Evolutionary conservation across 148 eudicot genomes (phyloP).

Genomic region (Talinum fruticosum): DNA sequence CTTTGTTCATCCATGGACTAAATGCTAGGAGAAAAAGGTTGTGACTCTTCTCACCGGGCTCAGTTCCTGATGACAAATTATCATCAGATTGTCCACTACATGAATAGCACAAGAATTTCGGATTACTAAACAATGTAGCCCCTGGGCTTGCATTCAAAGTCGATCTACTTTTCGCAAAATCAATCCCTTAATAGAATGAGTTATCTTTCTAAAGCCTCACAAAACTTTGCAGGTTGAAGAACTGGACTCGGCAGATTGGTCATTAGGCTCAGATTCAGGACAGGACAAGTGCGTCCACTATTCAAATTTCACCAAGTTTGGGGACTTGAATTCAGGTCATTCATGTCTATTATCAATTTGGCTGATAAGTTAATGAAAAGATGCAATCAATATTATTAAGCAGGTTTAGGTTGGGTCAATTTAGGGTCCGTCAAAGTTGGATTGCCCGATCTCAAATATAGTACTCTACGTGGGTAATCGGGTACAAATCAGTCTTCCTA

Average conservation of each 20-base stretch:
- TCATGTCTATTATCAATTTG: no score
- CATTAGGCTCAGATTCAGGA: not conserved
- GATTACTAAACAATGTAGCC: not conserved
- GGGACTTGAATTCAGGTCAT: not conserved
- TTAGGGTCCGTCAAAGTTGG: not conserved
- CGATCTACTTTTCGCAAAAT: not conserved
- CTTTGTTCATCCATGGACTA: slow-evolving; percentile 50
- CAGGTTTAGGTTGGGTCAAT: no score
- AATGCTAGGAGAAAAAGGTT: not conserved
- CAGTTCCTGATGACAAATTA: slow-evolving; percentile 22
- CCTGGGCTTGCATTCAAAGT: not conserved
- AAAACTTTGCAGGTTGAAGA: not conserved
- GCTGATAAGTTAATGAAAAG: no score
- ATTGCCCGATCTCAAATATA: not conserved
- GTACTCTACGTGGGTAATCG: not conserved
- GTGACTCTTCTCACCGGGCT: slow-evolving; percentile 7
- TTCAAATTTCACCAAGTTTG: not conserved
- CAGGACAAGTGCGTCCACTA: not conserved
- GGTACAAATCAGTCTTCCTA: not conserved
- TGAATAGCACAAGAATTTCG: slow-evolving; percentile 2
- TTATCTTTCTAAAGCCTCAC: not conserved
- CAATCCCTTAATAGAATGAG: not conserved
- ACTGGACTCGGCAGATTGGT: not conserved
- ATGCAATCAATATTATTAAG: not conserved
- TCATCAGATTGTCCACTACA: slow-evolving; percentile 34